Conservation (phyloP, 768 basidiomycete genomes). For the Russula virescens region DNA sequence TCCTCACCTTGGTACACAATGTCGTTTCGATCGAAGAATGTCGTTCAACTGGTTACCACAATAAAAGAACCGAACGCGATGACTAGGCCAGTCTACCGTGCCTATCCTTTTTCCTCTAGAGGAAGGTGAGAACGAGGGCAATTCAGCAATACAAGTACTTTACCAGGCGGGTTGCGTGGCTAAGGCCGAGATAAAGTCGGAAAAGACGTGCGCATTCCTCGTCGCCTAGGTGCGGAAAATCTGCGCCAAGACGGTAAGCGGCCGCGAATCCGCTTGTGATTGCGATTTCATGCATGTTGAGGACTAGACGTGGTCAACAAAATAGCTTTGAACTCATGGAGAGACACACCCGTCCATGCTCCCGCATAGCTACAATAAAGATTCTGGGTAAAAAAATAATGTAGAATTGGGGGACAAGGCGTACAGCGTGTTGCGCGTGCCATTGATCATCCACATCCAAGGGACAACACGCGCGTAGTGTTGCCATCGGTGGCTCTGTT, state of each 20-base stretch:
- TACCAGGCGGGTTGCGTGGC: conserved; percentile 29
- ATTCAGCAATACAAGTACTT: not conserved
- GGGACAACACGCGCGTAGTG: conserved; percentile 37
- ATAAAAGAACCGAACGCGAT: no score
- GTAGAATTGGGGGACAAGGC: not conserved
- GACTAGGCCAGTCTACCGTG: conserved; percentile 23
- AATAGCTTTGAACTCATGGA: not conserved
- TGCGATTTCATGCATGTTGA: conserved; percentile 35
- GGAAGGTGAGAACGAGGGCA: not conserved
- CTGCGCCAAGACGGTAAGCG: conserved; percentile 34
- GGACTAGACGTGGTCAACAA: conserved; percentile 18
- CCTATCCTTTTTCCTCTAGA: conserved; percentile 29
- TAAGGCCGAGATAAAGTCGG: conserved; percentile 29
- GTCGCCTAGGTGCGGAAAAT: conserved; percentile 32
- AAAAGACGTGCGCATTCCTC: conserved; percentile 31
- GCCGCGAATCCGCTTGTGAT: conserved; percentile 40
- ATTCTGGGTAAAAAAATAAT: not conserved
- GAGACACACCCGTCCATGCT: conserved; percentile 32
- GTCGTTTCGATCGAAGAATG: not conserved
- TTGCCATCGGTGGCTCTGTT: conserved; percentile 48
- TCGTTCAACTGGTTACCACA: no score
- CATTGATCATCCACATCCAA: conserved; percentile 38
- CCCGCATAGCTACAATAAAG: conserved; percentile 26
- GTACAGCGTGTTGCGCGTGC: conserved; percentile 33
- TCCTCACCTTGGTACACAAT: no score